Evolutionary conservation across 2,329 filamentous ascomycete species (phyloP).

Genomic region (Beauveria sp.): DNA sequence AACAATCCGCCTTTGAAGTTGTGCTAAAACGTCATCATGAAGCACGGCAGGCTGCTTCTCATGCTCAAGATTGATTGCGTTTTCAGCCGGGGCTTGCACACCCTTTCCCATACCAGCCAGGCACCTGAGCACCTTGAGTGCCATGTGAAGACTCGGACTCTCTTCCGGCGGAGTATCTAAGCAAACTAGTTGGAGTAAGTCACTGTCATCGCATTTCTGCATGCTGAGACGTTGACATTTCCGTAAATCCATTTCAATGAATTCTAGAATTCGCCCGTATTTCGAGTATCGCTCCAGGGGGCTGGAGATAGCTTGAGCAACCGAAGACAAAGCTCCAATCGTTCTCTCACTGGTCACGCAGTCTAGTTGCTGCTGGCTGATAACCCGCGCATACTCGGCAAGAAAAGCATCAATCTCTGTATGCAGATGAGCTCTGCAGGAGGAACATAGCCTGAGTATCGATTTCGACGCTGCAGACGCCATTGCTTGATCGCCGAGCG

Average conservation of each 20-base stretch:
- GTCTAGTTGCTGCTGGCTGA: constrained; percentile 49
- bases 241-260: constrained; percentile 51
- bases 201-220: neutral
- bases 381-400: constrained; percentile 59
- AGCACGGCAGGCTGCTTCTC: constrained; percentile 22
- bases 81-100: constrained; percentile 60
- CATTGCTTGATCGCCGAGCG: constrained; percentile 54
- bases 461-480: constrained; percentile 65
- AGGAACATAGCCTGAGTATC: constrained; percentile 66
- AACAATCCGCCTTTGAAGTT: constrained; percentile 40
- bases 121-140: constrained; percentile 55
- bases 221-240: constrained; percentile 13
- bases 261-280: constrained; percentile 50
- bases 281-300: constrained; percentile 46
- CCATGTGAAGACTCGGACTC: constrained; percentile 38
- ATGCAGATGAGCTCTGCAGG: constrained; percentile 63
- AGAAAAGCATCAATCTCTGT: constrained; percentile 62
- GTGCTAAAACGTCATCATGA: constrained; percentile 16
- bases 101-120: constrained; percentile 64
- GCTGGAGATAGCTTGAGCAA: constrained; percentile 63
- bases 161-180: constrained; percentile 28
- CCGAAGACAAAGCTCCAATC: constrained; percentile 64
- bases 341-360: constrained; percentile 65
- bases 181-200: constrained; percentile 13
- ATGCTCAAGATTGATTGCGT: constrained; percentile 58